These are phyloP conservation scores for Elsinoe ampelina DNA, from an alignment of 2,329 filamentous ascomycete species.

Conservation along the genomic window DNA sequence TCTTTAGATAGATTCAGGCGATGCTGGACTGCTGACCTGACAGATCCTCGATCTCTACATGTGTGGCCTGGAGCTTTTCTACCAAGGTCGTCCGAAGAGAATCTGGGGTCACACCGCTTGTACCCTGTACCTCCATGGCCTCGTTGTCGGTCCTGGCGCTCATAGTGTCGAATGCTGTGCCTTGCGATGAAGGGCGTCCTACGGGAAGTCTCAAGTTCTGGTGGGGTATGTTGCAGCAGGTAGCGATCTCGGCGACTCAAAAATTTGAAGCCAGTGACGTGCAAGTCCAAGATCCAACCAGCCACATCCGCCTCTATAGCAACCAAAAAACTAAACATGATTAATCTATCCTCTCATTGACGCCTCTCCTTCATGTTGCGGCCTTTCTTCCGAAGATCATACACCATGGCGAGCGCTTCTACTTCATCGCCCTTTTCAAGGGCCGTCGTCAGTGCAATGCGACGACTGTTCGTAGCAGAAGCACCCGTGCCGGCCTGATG, in stretches of 20 bases:
- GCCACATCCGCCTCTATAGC: conserved; percentile 3
- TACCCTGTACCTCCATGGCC: conserved; percentile 40
- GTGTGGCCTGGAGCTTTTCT: conserved; percentile 59
- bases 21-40: conserved; percentile 53
- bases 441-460: conserved; percentile 69
- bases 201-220: not conserved
- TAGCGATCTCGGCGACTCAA: not conserved
- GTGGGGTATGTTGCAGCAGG: not conserved
- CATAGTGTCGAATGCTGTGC: conserved; percentile 24
- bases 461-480: conserved; percentile 54
- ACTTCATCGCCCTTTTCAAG: conserved; percentile 51
- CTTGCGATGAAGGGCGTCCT: not conserved
- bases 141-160: conserved; percentile 36
- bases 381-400: conserved; percentile 27
- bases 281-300: not conserved
- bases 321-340: not conserved
- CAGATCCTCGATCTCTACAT: conserved; percentile 86
- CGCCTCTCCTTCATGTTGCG: conserved; percentile 15
- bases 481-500: not conserved
- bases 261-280: not conserved
- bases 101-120: conserved; percentile 58
- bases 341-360: not conserved
- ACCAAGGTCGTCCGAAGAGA: conserved; percentile 59
- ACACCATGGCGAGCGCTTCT: conserved; percentile 33
- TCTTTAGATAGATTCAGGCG: not conserved